Conservation (phyloP, 2,329 filamentous ascomycete species). For the Grosmannia penicillata region DNA sequence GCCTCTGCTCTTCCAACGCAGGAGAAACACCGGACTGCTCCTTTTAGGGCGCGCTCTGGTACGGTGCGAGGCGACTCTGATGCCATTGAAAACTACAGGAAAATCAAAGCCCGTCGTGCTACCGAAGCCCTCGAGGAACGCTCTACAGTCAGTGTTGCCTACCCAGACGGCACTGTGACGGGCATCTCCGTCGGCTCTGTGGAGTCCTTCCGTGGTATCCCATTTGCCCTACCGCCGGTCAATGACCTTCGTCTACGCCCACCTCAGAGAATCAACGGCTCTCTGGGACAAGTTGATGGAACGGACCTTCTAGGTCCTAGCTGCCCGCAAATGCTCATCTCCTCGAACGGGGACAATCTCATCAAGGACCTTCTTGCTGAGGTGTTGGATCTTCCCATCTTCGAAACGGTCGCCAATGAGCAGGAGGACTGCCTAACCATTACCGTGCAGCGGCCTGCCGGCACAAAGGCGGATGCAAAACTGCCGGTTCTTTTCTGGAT, state of each 20-base stretch:
- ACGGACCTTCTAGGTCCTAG: constrained; percentile 35
- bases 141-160: constrained; percentile 1
- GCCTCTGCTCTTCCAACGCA: too few species aligned
- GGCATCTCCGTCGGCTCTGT: constrained; percentile 20
- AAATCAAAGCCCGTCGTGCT: too few species aligned
- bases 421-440: constrained; percentile 52
- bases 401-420: constrained; percentile 37
- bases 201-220: constrained; percentile 61
- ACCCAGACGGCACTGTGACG: constrained; percentile 5
- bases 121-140: constrained; percentile 2
- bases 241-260: constrained; percentile 54
- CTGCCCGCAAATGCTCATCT: constrained; percentile 60
- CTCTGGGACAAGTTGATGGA: constrained; percentile 47
- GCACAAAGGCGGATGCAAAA: constrained; percentile 36
- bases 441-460: constrained; percentile 42
- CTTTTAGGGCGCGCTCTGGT: too few species aligned
- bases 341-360: constrained; percentile 28
- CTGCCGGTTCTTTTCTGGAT: constrained; percentile 60
- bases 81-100: too few species aligned
- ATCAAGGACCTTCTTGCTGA: constrained; percentile 30
- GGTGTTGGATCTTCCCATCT: constrained; percentile 37
- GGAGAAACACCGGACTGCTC: too few species aligned
- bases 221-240: constrained; percentile 56
- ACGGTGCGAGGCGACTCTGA: too few species aligned
- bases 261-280: constrained; percentile 42